These are phyloP conservation scores for Cystobasidium onofrii DNA, from an alignment of 768 basidiomycete genomes.

Conservation along the genomic window DNA sequence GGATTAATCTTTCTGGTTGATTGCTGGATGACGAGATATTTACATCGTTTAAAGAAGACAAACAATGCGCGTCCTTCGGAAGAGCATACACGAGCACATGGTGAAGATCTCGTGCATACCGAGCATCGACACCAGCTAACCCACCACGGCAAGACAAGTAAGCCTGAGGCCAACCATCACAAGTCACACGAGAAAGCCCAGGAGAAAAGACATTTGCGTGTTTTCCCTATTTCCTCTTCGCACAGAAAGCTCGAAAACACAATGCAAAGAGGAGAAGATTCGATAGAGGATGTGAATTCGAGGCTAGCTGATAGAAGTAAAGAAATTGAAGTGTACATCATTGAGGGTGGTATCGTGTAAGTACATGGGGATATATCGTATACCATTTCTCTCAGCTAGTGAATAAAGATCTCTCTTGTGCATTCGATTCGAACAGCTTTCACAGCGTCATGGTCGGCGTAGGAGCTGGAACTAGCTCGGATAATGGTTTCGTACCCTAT, in stretches of 20 bases:
- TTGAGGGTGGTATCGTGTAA: background rate
- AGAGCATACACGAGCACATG: background rate
- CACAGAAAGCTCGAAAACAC: no score
- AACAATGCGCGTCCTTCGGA: background rate
- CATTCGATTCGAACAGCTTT: background rate
- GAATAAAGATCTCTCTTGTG: background rate
- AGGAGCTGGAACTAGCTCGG: background rate
- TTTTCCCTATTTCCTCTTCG: no score
- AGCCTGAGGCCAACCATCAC: background rate
- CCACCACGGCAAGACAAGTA: background rate
- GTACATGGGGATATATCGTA: no score
- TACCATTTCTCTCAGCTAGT: no score
- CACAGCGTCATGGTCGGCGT: background rate
- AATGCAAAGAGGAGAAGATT: no score
- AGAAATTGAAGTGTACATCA: background rate
- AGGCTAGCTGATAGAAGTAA: background rate
- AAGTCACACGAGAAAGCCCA: background rate
- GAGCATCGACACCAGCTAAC: background rate
- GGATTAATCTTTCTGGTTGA: background rate
- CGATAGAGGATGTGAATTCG: no score
- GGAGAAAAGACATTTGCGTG: no score
- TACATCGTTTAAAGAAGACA: background rate
- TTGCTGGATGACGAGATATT: background rate
- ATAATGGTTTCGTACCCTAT: background rate
- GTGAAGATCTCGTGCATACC: background rate